These are phyloP conservation scores for Fusarium sp. DNA, from an alignment of 2,329 filamentous ascomycete genomes.

Conservation along the genomic window DNA sequence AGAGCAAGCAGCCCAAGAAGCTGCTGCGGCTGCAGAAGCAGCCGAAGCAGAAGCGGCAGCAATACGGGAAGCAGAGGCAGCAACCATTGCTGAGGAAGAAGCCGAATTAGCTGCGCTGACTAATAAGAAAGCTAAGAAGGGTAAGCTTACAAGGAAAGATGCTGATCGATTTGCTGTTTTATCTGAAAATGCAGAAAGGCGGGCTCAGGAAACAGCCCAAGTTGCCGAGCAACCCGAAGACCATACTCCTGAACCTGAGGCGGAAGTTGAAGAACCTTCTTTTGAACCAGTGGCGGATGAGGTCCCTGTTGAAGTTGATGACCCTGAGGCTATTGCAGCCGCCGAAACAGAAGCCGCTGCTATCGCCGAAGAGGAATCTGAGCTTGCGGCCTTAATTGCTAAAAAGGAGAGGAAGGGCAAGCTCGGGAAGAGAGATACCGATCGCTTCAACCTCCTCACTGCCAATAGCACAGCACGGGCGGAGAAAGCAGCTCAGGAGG, in stretches of 20 bases:
- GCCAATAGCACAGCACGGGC: constrained; percentile 49
- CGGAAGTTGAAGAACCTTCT: constrained; percentile 25
- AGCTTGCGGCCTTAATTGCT: constrained; percentile 55
- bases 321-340: constrained; percentile 9
- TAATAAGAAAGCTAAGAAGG: constrained; percentile 36
- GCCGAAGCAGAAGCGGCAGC: constrained; percentile 31
- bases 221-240: constrained; percentile 45
- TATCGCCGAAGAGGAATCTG: constrained; percentile 49
- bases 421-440: constrained; percentile 58
- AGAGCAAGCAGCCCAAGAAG: constrained; percentile 27
- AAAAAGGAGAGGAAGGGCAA: constrained; percentile 61
- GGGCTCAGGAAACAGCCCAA: constrained; percentile 34
- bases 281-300: constrained; percentile 22
- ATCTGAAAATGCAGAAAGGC: constrained; percentile 25
- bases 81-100: constrained; percentile 32
- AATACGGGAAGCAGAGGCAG: constrained; percentile 29
- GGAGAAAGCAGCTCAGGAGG: constrained; percentile 35
- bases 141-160: constrained; percentile 33
- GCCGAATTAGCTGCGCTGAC: constrained; percentile 27
- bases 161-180: constrained; percentile 33
- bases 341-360: constrained; percentile 19
- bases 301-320: constrained; percentile 10
- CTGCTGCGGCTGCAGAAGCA: constrained; percentile 12
- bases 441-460: constrained; percentile 56
- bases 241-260: background rate